Conservation (phyloP, 768 basidiomycete species). For the Leccinum aurantiacum region DNA sequence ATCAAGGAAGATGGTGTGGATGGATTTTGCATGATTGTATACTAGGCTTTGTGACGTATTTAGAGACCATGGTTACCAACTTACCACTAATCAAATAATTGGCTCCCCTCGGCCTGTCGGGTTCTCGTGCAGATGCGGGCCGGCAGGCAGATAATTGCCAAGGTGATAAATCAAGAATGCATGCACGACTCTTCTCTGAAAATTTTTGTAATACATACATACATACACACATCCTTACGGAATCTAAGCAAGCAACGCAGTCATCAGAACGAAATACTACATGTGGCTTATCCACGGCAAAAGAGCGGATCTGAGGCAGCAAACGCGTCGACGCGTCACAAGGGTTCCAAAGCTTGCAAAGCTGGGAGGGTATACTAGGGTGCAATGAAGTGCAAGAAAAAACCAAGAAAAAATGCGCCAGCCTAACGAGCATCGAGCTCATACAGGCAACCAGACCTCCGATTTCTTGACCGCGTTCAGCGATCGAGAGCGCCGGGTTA, state of each 20-base stretch:
- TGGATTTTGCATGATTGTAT: background rate
- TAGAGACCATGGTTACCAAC: background rate
- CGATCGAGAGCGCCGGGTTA: constrained; percentile 15
- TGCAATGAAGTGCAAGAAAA: background rate
- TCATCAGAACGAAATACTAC: constrained; percentile 14
- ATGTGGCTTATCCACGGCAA: background rate
- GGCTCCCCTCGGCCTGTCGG: background rate
- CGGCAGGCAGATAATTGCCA: background rate
- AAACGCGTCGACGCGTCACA: constrained; percentile 12
- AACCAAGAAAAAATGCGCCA: background rate
- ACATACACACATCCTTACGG: background rate
- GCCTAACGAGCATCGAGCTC: background rate
- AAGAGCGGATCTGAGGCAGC: constrained; percentile 6
- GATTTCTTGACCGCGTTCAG: constrained; percentile 2
- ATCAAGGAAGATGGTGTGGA: background rate
- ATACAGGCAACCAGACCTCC: constrained; percentile 19
- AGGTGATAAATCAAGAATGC: background rate
- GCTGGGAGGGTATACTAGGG: constrained; percentile 1
- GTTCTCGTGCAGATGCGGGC: background rate
- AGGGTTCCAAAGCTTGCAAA: background rate
- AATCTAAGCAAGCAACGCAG: background rate
- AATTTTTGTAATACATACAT: background rate
- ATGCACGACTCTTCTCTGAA: background rate
- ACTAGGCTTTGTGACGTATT: background rate
- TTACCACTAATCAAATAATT: background rate